Evolutionary conservation across 1,139 yeast species (phyloP).

Genomic region (Blastobotrys malaysiensis): DNA sequence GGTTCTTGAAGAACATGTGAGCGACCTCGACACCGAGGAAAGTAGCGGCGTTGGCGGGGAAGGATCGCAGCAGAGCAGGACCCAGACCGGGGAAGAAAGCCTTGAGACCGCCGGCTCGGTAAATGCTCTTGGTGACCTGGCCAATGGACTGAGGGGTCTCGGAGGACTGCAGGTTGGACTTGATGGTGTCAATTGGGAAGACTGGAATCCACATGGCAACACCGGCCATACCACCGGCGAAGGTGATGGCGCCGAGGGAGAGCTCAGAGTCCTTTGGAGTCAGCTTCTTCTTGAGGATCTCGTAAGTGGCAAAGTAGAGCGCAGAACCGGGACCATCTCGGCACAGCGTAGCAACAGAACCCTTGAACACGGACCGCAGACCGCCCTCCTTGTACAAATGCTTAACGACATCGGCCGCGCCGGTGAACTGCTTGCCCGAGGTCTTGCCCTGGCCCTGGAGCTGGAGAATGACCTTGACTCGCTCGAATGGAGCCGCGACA

Average conservation of each 20-base stretch:
- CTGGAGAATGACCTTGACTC: constrained; percentile 92
- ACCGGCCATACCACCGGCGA: constrained; percentile 95
- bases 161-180: constrained; percentile 76
- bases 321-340: constrained; percentile 99
- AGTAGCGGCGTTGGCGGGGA: constrained; percentile 98
- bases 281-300: constrained; percentile 60
- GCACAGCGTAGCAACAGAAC: constrained; percentile 86
- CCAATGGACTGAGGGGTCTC: constrained; percentile 53
- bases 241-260: constrained; percentile 67
- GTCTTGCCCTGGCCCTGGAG: constrained; percentile 51
- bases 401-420: constrained; percentile 52
- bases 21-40: constrained; percentile 93
- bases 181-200: constrained; percentile 94
- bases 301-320: constrained; percentile 91
- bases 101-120: constrained; percentile 69
- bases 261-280: constrained; percentile 50
- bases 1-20: constrained; percentile 48
- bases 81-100: constrained; percentile 90
- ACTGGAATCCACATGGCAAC: constrained; percentile 95
- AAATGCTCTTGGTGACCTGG: constrained; percentile 60
- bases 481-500: constrained; percentile 94
- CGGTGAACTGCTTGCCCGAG: constrained; percentile 42
- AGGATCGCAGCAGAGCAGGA: constrained; percentile 88
- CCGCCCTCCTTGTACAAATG: constrained; percentile 82
- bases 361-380: constrained; percentile 76